These are phyloP conservation scores for Nicotiana sylvestris DNA, from an alignment of 257 asterid species.

Conservation along the genomic window DNA sequence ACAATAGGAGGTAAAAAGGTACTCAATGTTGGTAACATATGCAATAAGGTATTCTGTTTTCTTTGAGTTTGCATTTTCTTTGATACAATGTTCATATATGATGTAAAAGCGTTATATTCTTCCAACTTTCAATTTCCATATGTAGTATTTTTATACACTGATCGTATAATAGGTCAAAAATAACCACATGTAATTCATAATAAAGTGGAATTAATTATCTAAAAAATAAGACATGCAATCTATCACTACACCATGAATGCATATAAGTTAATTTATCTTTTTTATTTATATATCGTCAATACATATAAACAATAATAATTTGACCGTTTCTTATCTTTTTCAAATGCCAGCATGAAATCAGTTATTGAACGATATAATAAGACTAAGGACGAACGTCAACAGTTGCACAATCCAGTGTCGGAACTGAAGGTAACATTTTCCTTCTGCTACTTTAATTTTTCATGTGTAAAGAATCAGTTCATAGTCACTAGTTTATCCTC, in stretches of 20 bases:
- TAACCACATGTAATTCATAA: neutral
- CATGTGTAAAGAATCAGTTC: neutral
- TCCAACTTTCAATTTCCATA: neutral
- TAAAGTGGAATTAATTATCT: neutral
- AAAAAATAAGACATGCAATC: neutral
- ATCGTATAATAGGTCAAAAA: neutral
- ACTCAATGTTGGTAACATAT: too few species aligned
- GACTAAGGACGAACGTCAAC: constrained; percentile 30
- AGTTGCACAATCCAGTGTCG: constrained; percentile 22
- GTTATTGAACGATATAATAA: constrained; percentile 31
- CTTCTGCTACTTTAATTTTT: neutral
- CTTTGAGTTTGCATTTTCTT: neutral
- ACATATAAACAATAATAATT: neutral
- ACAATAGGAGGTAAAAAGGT: too few species aligned
- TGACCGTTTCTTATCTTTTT: neutral
- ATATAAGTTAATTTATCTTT: too few species aligned
- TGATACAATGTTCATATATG: neutral
- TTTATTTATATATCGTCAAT: neutral
- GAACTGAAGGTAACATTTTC: constrained; percentile 28
- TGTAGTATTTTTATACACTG: neutral
- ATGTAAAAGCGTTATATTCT: neutral
- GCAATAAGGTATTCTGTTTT: neutral
- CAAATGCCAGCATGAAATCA: constrained; percentile 31
- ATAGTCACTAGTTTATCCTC: too few species aligned
- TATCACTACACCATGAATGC: neutral